Conservation (phyloP, 2,329 filamentous ascomycete genomes). For the Xylariomycetidae sp. region DNA sequence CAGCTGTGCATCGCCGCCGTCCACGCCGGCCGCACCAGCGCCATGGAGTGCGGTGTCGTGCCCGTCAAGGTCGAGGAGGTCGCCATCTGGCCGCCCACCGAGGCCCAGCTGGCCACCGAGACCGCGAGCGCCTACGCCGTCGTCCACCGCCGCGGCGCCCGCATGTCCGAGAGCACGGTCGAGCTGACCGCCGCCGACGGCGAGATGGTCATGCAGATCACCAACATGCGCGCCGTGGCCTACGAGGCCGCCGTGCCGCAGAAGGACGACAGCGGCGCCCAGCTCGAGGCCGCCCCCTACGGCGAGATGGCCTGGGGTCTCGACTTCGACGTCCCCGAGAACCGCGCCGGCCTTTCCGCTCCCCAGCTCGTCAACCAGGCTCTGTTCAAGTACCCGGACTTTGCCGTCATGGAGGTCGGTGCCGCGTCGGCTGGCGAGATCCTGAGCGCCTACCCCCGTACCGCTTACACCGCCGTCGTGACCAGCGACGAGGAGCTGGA, state of each 20-base stretch:
- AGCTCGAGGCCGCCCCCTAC: constrained; percentile 16
- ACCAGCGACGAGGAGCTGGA: constrained; percentile 11
- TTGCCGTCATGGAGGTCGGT: constrained; percentile 16
- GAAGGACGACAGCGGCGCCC: constrained; percentile 8
- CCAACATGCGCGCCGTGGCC: constrained; percentile 14
- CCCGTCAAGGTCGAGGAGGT: constrained; percentile 10
- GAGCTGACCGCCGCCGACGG: constrained; percentile 20
- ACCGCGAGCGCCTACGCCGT: constrained; percentile 16
- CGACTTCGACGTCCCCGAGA: constrained; percentile 17
- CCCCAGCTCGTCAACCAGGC: constrained; percentile 12
- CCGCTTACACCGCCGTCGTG: constrained; percentile 10
- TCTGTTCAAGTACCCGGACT: constrained; percentile 22
- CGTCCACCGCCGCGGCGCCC: constrained; percentile 15
- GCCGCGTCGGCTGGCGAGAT: constrained; percentile 5
- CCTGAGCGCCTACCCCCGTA: constrained; percentile 7
- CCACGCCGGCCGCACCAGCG: constrained; percentile 11
- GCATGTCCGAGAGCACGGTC: constrained; percentile 14
- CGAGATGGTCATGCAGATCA: constrained; percentile 23
- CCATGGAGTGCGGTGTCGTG: constrained; percentile 14
- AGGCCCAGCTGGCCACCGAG: constrained; percentile 10
- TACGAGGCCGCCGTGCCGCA: constrained; percentile 27
- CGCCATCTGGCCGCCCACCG: constrained; percentile 9
- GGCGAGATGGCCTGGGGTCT: constrained; percentile 21
- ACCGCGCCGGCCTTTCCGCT: constrained; percentile 3
- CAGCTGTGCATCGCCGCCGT: constrained; percentile 15